Evolutionary conservation across 768 basidiomycete species (phyloP).

Genomic region (Mycena haematopus): DNA sequence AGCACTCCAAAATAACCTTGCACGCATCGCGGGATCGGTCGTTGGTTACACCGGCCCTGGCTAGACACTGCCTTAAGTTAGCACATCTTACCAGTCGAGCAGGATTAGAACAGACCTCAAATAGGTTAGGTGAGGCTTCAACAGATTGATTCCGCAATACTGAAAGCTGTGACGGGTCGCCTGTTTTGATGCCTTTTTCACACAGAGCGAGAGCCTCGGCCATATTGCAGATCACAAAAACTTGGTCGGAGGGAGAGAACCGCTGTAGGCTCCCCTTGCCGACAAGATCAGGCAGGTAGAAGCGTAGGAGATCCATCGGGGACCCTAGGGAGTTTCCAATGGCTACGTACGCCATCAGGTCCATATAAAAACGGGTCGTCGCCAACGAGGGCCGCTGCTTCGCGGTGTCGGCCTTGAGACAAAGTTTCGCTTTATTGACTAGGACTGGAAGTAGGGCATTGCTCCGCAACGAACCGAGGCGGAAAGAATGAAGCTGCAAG

Average conservation of each 20-base stretch:
- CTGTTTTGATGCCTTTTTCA: slow-evolving; percentile 37
- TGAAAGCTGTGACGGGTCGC: slow-evolving; percentile 38
- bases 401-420: slow-evolving; percentile 31
- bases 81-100: slow-evolving; percentile 5
- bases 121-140: slow-evolving; percentile 54
- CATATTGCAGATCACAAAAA: slow-evolving; percentile 52
- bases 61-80: slow-evolving; percentile 38
- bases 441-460: slow-evolving; percentile 44
- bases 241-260: slow-evolving; percentile 49
- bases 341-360: slow-evolving; percentile 51
- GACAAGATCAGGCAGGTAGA: slow-evolving; percentile 53
- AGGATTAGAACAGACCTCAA: slow-evolving; percentile 51
- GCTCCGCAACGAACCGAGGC: slow-evolving; percentile 41
- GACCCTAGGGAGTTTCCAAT: slow-evolving; percentile 49
- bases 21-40: slow-evolving; percentile 45
- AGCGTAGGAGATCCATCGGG: slow-evolving; percentile 55
- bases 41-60: slow-evolving; percentile 36
- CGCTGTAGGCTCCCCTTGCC: slow-evolving; percentile 56
- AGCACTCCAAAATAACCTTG: slow-evolving; percentile 49
- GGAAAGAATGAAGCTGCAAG: slow-evolving; percentile 54
- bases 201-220: slow-evolving; percentile 51
- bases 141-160: slow-evolving; percentile 53
- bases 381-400: slow-evolving; percentile 37
- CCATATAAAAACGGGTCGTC: slow-evolving; percentile 50
- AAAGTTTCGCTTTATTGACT: slow-evolving; percentile 9